Evolutionary conservation across 2,329 filamentous ascomycete species (phyloP).

Genomic region (Thielaviopsis euricoi): DNA sequence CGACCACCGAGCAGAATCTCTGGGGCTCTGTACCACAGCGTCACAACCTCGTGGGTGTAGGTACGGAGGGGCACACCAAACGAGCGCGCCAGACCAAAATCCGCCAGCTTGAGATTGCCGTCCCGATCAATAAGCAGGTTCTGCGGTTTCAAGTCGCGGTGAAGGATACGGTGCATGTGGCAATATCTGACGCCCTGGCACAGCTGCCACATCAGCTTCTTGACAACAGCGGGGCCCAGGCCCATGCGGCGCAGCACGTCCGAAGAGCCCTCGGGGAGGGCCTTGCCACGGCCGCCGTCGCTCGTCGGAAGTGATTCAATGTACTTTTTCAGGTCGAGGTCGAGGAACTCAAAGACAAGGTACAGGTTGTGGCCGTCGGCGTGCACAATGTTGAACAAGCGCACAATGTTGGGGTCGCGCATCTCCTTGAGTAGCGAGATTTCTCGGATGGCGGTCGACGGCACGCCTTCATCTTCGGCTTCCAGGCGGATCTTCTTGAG

Average conservation of each 20-base stretch:
- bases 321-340: constrained; percentile 86
- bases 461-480: constrained; percentile 86
- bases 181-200: constrained; percentile 76
- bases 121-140: constrained; percentile 76
- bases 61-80: constrained; percentile 84
- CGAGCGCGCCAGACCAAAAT: constrained; percentile 77
- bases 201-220: constrained; percentile 84
- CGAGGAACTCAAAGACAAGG: constrained; percentile 82
- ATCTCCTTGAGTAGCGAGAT: constrained; percentile 91
- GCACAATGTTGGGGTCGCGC: constrained; percentile 80
- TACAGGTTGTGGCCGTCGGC: constrained; percentile 91
- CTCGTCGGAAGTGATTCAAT: constrained; percentile 80
- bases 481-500: constrained; percentile 93
- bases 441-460: constrained; percentile 83
- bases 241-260: constrained; percentile 49
- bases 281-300: constrained; percentile 72
- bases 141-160: constrained; percentile 81
- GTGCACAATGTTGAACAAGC: constrained; percentile 80
- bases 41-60: constrained; percentile 91
- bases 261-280: constrained; percentile 61
- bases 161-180: constrained; percentile 72
- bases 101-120: constrained; percentile 76
- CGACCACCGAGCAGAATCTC: constrained; percentile 82
- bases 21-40: constrained; percentile 80
- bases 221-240: constrained; percentile 65